Evolutionary conservation across 129 eudicot species (phyloP), one percentile per base, ranked within the genome.

Genomic region (Helianthus tuberosus): DNA sequence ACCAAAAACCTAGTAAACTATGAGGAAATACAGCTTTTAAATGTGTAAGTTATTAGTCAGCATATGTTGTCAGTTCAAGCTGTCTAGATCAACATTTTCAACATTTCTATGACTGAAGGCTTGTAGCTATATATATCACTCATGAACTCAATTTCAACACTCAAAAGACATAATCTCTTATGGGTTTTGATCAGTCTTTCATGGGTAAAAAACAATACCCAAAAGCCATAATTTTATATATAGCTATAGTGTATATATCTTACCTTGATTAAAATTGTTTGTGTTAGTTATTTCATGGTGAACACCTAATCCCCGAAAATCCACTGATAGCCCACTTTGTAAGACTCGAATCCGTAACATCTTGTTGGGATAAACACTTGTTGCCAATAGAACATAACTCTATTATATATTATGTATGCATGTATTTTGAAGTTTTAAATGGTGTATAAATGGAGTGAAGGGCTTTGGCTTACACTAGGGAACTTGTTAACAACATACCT

Each of bases 401-500:
- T 6, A 6, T 43, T 12, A 8, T 6, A 23, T 11, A 15, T 7
- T 8, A 11, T 52, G 15, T 27, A 11, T 72, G 20, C 47, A 47
- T 12, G 51, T 7, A 39, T 41, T 9, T 50, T 54, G 29, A 64
- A 36, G 5, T 63, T 75, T 38, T 3, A 25, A 39, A 49, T 64
- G 78, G 9, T 74, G 62, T 59, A 64, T 53, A 75, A 38, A 51
- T 4, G 54, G 46, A 64, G 64, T 52, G 17, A 70, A 36, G 65
- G 17, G 38, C 20, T 36, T 15, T 4, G 12, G 53, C 53, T 48
- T 36, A 32, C 39, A 46, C 20, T 29, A 66, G 52, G 64, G 53
- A 77, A 77, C 32, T 61, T 69, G 76, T 77, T 77, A 69, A 77
- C 76, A 77, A 77, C 82, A 70, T 70, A 70, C 82, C 82, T 77